Evolutionary conservation across 768 basidiomycete species (phyloP).

Genomic region (Auricularia cornea): DNA sequence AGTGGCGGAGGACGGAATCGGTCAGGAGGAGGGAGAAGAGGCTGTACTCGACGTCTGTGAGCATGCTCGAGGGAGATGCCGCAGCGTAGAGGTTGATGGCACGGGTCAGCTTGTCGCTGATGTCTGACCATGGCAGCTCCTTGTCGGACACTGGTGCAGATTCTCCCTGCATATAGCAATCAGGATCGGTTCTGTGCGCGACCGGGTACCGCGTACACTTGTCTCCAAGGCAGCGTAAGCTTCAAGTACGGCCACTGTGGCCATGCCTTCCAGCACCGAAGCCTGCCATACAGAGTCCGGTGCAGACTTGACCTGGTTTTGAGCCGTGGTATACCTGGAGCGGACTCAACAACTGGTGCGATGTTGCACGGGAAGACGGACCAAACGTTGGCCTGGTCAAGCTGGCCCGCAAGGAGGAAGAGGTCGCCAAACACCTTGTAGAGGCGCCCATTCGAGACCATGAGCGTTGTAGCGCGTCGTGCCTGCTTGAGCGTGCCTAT

Average conservation of each 20-base stretch:
- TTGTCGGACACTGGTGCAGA: slow-evolving; percentile 37
- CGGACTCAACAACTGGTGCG: background rate
- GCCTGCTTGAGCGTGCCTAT: slow-evolving; percentile 46
- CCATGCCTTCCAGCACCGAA: slow-evolving; percentile 76
- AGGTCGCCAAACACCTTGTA: slow-evolving; percentile 86
- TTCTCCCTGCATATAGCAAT: slow-evolving; percentile 38
- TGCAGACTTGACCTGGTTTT: slow-evolving; percentile 57
- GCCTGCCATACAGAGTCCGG: slow-evolving; percentile 88
- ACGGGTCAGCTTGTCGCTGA: slow-evolving; percentile 66
- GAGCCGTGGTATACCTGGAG: background rate
- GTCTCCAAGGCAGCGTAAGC: slow-evolving; percentile 75
- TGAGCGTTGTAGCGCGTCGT: slow-evolving; percentile 50
- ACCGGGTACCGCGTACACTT: slow-evolving; percentile 40
- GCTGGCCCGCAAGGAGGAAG: slow-evolving; percentile 79
- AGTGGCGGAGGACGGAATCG: slow-evolving; percentile 61
- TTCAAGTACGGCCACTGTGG: slow-evolving; percentile 69
- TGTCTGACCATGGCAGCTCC: slow-evolving; percentile 64
- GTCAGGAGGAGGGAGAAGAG: slow-evolving; percentile 59
- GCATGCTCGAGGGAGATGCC: slow-evolving; percentile 34
- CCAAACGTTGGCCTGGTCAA: slow-evolving; percentile 76
- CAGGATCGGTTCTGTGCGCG: slow-evolving; percentile 5
- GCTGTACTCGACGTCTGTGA: slow-evolving; percentile 44
- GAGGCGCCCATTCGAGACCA: slow-evolving; percentile 76
- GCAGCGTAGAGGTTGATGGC: slow-evolving; percentile 53
- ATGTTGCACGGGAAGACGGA: slow-evolving; percentile 23